A percentile compares a stretch with the other conserved stretches of the same genome.
Evolutionary conservation across 129 eudicot genomes (phyloP).

Genomic region (Flaveria ramosissima): DNA sequence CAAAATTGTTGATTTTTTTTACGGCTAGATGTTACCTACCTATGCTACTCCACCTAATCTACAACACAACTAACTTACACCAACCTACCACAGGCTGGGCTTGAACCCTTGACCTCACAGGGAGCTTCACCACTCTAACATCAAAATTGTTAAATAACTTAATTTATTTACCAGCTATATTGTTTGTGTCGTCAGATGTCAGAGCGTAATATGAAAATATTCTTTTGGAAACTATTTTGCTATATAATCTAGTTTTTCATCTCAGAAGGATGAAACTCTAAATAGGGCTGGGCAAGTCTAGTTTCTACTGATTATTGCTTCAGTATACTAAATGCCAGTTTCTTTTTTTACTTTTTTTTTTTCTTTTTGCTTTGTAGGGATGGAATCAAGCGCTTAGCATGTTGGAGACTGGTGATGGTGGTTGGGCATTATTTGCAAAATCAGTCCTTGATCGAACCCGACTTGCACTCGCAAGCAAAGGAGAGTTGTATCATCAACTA

Average conservation of each 20-base stretch:
- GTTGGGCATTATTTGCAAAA: slow-evolving; percentile 59
- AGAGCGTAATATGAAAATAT: not conserved
- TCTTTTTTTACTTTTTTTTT: no score
- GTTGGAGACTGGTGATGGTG: slow-evolving; percentile 51
- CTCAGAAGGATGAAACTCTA: not conserved
- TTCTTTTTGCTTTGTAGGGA: slow-evolving; percentile 51
- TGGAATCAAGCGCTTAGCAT: slow-evolving; percentile 75
- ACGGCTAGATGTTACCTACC: no score
- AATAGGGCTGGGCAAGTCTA: not conserved
- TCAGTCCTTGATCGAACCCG: slow-evolving; percentile 58
- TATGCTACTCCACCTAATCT: no score
- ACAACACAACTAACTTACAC: no score
- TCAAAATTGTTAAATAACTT: not conserved
- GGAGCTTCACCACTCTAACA: no score
- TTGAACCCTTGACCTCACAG: no score
- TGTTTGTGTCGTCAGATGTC: slow-evolving; percentile 16
- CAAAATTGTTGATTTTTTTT: not conserved
- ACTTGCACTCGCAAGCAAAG: slow-evolving; percentile 47
- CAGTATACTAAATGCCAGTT: not conserved
- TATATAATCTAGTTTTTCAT: not conserved
- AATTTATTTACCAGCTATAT: not conserved
- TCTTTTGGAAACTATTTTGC: slow-evolving; percentile 14
- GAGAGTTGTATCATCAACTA: slow-evolving; percentile 43
- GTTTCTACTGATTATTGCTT: slow-evolving; percentile 8
- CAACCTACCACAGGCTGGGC: no score